Evolutionary conservation across 2,329 filamentous ascomycete species (phyloP), one percentile per base, ranked within the genome.

Genomic region (Fusarium hostae): DNA sequence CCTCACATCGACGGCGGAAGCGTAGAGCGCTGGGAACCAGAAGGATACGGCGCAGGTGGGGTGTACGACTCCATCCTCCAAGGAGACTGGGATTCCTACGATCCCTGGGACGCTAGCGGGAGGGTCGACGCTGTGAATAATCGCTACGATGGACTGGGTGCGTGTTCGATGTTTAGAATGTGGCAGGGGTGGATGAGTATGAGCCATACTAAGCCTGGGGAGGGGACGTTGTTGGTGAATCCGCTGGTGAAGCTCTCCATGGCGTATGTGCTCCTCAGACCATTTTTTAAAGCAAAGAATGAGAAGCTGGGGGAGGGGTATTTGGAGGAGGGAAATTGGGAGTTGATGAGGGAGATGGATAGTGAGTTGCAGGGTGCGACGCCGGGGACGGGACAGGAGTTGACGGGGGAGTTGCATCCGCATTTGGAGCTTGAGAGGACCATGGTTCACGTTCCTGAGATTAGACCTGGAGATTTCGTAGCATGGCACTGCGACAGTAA

Each of bases 151-250:
- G 94, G 94, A 1, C 86, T 94, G 0, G 94, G 95, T 0, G 90
- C 92, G 2, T 97, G 94, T 81, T 91, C 88, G 48, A 94, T 94
- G 84, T 94, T 97, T 81, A 88, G 95, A 41, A 92, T 94, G 86
- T 95, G 93, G 80, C 95, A 98, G 81, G 95, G 94, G 22, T 98
- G 95, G 95, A 81, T 98, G 57, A 89, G 88, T 66, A 91, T 98
- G 86, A 94, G 91, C 63, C 82, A 84, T n/a, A 91, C 90, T 0
- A 89, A 86, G 0, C 92, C 93, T 0, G 86, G 86, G 9, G 91
- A 97, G 82, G 95, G 95, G 2, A 96, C 94, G 0, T 81, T 98
- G 57, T 86, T 93, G 45, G 92, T 97, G 4, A 95, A 95, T 75
- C 95, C 95, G 1, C 84, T 97, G 57, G 82, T 96, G 48, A 87